Conservation (phyloP, 2,329 filamentous ascomycete genomes). For the Paecilomyces formosus region DNA sequence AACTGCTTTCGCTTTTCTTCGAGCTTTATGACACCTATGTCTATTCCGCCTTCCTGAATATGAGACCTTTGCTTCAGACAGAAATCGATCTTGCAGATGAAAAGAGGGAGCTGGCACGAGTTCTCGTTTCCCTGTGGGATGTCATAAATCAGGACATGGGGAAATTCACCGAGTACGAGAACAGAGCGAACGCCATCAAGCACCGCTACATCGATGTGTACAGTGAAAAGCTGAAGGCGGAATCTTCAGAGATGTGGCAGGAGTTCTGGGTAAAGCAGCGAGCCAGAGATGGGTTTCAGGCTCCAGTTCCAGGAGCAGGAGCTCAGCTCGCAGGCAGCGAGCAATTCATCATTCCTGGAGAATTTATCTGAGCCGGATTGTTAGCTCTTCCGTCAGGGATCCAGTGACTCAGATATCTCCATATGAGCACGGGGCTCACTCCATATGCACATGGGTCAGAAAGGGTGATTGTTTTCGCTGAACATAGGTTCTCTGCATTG, state of each 20-base stretch:
- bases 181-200: slow-evolving; percentile 9
- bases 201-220: slow-evolving; percentile 7
- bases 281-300: background rate
- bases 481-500: too few species aligned
- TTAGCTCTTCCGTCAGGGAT: background rate
- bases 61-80: slow-evolving; percentile 9
- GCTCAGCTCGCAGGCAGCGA: background rate
- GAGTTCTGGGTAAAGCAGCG: slow-evolving; percentile 1
- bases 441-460: too few species aligned
- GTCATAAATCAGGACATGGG: slow-evolving; percentile 12
- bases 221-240: slow-evolving; percentile 4
- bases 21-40: slow-evolving; percentile 20
- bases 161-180: slow-evolving; percentile 12
- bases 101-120: slow-evolving; percentile 8
- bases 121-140: slow-evolving; percentile 12
- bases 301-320: background rate
- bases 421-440: too few species aligned
- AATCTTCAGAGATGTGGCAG: slow-evolving; percentile 8
- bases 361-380: background rate
- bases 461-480: too few species aligned
- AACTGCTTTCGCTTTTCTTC: slow-evolving; percentile 13
- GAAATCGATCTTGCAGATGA: slow-evolving; percentile 5
- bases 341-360: background rate
- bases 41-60: slow-evolving; percentile 14
- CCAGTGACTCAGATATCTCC: too few species aligned